Conservation (phyloP, 192 early-diverging fungal species). For the Coemansia sp. region DNA sequence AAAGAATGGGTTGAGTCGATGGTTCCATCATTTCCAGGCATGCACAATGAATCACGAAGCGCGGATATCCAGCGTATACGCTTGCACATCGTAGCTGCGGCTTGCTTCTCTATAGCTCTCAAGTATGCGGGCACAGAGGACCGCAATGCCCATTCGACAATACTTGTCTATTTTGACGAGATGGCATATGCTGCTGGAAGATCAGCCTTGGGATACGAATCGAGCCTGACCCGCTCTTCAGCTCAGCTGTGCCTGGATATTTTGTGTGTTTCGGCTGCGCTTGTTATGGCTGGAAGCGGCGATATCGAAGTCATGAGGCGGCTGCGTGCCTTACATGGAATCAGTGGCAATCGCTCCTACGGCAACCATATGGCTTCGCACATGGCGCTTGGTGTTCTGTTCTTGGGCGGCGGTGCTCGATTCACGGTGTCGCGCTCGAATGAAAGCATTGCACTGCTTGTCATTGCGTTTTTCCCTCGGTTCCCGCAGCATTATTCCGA, state of each 20-base stretch:
- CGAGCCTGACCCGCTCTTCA: slow-evolving; percentile 61
- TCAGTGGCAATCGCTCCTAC: slow-evolving; percentile 28
- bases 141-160: slow-evolving; percentile 14
- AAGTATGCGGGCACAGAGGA: slow-evolving; percentile 48
- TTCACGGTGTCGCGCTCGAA: slow-evolving; percentile 37
- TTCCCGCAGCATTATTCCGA: slow-evolving; percentile 43
- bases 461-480: slow-evolving; percentile 44
- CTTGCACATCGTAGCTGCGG: slow-evolving; percentile 27
- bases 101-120: slow-evolving; percentile 45
- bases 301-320: slow-evolving; percentile 63
- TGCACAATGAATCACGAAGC: neutral
- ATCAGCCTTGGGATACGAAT: slow-evolving; percentile 37
- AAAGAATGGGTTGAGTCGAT: slow-evolving; percentile 64
- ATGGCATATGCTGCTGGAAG: slow-evolving; percentile 14
- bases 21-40: slow-evolving; percentile 8
- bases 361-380: slow-evolving; percentile 55
- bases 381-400: slow-evolving; percentile 47
- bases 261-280: slow-evolving; percentile 59
- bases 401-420: slow-evolving; percentile 48
- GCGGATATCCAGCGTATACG: slow-evolving; percentile 34
- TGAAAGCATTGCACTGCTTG: slow-evolving; percentile 39
- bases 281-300: slow-evolving; percentile 85
- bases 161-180: slow-evolving; percentile 38
- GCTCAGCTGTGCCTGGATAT: slow-evolving; percentile 73
- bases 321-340: slow-evolving; percentile 60